Evolutionary conservation across 257 asterid species (phyloP).

Genomic region (Ophiorrhiza pumila): DNA sequence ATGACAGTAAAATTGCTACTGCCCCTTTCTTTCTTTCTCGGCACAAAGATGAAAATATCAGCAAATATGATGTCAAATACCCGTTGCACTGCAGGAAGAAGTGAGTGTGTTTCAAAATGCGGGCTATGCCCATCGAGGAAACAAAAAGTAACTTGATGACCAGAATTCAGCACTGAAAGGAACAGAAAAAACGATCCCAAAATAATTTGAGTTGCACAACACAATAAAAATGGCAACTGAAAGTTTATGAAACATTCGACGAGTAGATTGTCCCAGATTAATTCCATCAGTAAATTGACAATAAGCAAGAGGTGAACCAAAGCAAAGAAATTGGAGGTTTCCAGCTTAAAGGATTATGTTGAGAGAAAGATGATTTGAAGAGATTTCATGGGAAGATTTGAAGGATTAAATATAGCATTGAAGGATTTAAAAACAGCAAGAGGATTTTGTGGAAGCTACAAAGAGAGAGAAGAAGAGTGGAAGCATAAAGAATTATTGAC

Average conservation of each 20-base stretch:
- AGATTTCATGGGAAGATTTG: too few relatives aligned
- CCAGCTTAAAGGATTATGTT: too few relatives aligned
- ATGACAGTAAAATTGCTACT: neutral
- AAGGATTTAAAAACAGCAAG: too few relatives aligned
- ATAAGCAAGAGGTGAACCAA: neutral
- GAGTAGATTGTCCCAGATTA: neutral
- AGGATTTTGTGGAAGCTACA: too few relatives aligned
- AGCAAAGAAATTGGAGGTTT: neutral
- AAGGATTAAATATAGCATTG: too few relatives aligned
- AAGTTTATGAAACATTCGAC: neutral
- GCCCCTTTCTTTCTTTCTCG: neutral
- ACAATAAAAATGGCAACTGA: neutral
- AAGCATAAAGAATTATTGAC: too few relatives aligned
- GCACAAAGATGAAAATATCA: conserved; percentile 22
- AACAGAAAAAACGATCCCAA: neutral
- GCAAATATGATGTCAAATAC: conserved; percentile 60
- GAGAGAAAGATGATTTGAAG: too few relatives aligned
- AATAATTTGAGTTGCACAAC: neutral
- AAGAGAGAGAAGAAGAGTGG: too few relatives aligned
- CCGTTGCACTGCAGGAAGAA: conserved; percentile 44
- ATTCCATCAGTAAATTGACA: neutral
- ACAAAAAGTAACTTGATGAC: neutral
- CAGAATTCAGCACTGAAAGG: neutral
- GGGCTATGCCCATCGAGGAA: neutral
- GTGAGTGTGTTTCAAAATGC: conserved; percentile 9